Conservation (phyloP, 345 rosid species). For the Gossypium mustelinum region DNA sequence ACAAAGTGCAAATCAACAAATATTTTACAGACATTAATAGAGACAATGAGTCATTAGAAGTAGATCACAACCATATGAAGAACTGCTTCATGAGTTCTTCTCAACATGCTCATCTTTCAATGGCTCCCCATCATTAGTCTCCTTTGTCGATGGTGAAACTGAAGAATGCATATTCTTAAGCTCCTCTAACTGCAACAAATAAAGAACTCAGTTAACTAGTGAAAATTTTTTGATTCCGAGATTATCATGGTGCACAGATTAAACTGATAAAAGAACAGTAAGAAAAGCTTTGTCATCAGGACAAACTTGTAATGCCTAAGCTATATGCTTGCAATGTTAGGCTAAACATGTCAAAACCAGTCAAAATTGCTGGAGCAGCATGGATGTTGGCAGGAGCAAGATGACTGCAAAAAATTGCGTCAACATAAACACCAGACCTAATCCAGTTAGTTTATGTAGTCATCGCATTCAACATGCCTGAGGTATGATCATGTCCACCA, state of each 20-base stretch:
- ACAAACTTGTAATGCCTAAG: background rate
- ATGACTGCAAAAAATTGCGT: background rate
- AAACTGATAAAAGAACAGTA: background rate
- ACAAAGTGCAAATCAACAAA: background rate
- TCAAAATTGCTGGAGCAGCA: background rate
- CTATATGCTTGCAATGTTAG: background rate
- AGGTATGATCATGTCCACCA: background rate
- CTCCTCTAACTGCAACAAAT: conserved; percentile 49
- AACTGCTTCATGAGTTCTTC: conserved; percentile 6
- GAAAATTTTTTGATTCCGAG: background rate
- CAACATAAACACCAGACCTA: background rate
- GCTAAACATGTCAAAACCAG: background rate
- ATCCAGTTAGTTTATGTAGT: background rate
- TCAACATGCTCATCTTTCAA: conserved; percentile 20
- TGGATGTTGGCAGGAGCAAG: background rate
- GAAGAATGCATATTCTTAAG: conserved; percentile 30
- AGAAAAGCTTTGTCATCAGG: background rate
- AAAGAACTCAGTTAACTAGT: background rate
- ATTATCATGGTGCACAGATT: background rate
- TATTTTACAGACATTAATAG: background rate
- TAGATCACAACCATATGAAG: background rate
- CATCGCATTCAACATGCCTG: background rate
- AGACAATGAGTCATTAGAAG: background rate
- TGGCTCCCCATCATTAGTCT: conserved; percentile 31
- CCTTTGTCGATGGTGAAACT: conserved; percentile 20